Evolutionary conservation across 2,329 filamentous ascomycete genomes (phyloP), one percentile per base, ranked within the genome.

Genomic region (Diplodia mutila): DNA sequence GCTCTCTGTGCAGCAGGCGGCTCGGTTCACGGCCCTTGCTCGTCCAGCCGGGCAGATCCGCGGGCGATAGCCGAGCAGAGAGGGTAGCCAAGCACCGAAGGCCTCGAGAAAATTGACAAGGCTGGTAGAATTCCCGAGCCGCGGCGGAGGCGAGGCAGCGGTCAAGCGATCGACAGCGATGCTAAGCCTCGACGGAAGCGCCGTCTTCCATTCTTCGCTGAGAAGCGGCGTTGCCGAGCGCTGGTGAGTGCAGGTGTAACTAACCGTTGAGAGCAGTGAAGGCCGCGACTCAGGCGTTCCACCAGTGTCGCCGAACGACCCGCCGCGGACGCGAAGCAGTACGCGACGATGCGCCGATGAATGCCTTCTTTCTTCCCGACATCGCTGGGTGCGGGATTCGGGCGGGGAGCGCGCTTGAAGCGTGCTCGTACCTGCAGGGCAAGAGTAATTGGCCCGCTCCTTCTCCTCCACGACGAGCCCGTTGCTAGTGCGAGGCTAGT

Each of bases 21-120:
- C 34, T 42, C 57, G 32, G 48, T 32, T 21, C 23, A 37, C 32
- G 23, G 46, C 29, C 54, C 54, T n/a, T 42, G 54, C 34, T 59
- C n/a, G 32, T 46, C 42, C 1, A 21, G 21, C 54, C 29, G 54
- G 39, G 54, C 37, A 48, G 57, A 61, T 61, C 57, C n/a, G 57
- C 39, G 29, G 32, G 42, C 57, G 57, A 61, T 61, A 61, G 25
- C 57, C 57, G 57, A 61, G 57, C 37, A 16, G 1, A 11, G 32
- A 34, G 32, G 32, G 32, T 9, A 34, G 32, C 32, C 32, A 55
- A 21, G n/a, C n/a, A n/a, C n/a, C n/a, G n/a, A n/a, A n/a, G 21
- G 27, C 49, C 0, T 25, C 25, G 49, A 52, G 8, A 51, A 27
- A 48, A 18, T 46, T n/a, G 23, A 61, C 27, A 21, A n/a, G 25